Evolutionary conservation across 1,284 basidiomycete species (phyloP).

Genomic region (Ceratobasidium papillatum): DNA sequence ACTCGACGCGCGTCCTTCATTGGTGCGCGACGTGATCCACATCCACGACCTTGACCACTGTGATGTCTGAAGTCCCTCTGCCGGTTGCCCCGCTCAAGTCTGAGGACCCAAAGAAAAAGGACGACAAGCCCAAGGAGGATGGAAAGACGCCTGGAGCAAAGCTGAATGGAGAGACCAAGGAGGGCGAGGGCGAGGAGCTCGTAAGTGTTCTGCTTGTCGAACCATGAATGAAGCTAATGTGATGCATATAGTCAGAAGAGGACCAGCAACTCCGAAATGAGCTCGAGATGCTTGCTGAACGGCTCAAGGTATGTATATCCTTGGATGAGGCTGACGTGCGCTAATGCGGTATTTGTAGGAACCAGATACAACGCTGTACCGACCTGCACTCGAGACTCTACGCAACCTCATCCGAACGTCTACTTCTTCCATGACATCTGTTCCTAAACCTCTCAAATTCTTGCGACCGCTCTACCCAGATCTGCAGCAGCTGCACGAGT

Average conservation of each 20-base stretch:
- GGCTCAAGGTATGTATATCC: constrained; percentile 74
- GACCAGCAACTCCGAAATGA: constrained; percentile 94
- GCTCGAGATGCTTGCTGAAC: constrained; percentile 96
- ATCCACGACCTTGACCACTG: constrained; percentile 15
- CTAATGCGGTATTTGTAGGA: constrained; percentile 66
- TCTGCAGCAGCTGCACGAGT: constrained; percentile 82
- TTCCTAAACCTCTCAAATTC: constrained; percentile 99
- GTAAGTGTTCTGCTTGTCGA: constrained; percentile 59
- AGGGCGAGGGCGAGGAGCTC: constrained; percentile 81
- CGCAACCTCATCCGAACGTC: constrained; percentile 95
- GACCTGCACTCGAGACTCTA: constrained; percentile 92
- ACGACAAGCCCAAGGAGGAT: constrained; percentile 61
- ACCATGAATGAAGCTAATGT: constrained; percentile 6
- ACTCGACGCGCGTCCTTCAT: constrained; percentile 40
- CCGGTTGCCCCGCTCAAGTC: constrained; percentile 61
- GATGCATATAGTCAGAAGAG: constrained; percentile 80
- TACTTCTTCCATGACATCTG: constrained; percentile 99
- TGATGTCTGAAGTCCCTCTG: constrained; percentile 37
- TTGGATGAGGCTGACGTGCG: not conserved
- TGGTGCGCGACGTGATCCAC: constrained; percentile 33
- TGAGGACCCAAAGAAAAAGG: constrained; percentile 69
- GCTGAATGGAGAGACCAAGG: constrained; percentile 54
- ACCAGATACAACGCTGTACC: constrained; percentile 83
- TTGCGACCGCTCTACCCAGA: constrained; percentile 94
- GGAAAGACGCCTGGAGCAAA: constrained; percentile 58